Base-by-base conservation (phyloP, 345 rosid species). In the Cardiospermum halicacabum region DNA sequence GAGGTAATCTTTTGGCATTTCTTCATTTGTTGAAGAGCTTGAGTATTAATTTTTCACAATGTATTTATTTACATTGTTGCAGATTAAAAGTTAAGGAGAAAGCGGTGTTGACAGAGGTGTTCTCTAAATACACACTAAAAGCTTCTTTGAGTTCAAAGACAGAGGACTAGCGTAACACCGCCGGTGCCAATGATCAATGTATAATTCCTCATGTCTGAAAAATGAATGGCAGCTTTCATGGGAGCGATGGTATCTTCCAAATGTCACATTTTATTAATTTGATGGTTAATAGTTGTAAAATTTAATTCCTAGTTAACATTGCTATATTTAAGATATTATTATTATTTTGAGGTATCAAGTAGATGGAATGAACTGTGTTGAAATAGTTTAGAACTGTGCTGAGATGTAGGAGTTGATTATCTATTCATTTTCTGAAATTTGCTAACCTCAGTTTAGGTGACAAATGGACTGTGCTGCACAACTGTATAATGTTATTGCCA, bases 61-160 rank as follows among this genome's bases (percentile, higher is more conserved):
- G 31, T 9, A 42, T 43, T 3, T 27, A 7, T 62, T 59, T 39
- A 12, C 43, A 1, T 8, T 56, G 36, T 50, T 68, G 75, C 89
- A 93, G 94, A 76, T 75, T 93, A 75, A 86, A 78, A 80, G 58
- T 86, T 66, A 84, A 78, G 81, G 98, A 93, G 82, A 88, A 86
- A 79, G 79, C 91, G 31, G 64, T 81, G 60, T 80, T 93, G 60
- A 81, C 81, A 0, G 84, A 81, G 0, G 96, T 88, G 30, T 79
- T 90, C 65, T 65, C 81, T 37, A 93, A 93, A 75, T 93, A 93
- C 75, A 86, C 86, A 4, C 73, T 62, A 55, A 80, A 76, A 60
- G 73, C 76, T 61, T 63, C 76, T 62, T 66, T 59, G 30, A 62
- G 76, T 70, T 67, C 84, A 15, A 71, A 66, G 30, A 73, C 72